Evolutionary conservation across 306 rosid genomes (phyloP).

Genomic region (Bauhinia variegata): DNA sequence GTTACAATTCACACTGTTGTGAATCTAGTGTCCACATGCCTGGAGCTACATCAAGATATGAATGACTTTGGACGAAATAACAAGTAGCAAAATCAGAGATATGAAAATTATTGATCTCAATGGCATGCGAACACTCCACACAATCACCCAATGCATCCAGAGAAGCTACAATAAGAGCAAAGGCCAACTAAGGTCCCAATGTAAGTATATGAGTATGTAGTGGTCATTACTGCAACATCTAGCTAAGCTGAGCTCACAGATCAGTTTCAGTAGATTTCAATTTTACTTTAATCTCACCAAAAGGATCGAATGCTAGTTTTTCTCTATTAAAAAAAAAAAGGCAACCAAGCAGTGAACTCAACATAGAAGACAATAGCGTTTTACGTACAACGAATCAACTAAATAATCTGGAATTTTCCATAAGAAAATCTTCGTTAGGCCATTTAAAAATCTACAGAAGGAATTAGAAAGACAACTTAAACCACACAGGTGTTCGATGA

Average conservation of each 20-base stretch:
- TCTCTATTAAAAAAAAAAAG: not conserved
- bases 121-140: not conserved
- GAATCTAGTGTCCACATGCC: not conserved
- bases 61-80: not conserved
- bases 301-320: not conserved
- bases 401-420: too few species aligned
- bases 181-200: not conserved
- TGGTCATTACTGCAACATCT: not conserved
- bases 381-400: too few species aligned
- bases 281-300: not conserved
- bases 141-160: not conserved
- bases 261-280: not conserved
- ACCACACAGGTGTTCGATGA: not conserved
- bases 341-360: too few species aligned
- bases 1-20: not conserved
- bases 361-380: too few species aligned
- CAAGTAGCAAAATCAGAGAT: not conserved
- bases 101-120: not conserved
- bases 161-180: not conserved
- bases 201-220: constrained; percentile 5
- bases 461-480: not conserved
- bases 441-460: too few species aligned
- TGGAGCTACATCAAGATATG: not conserved
- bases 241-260: not conserved
- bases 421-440: too few species aligned